These are phyloP conservation scores for Rhynchosporium secalis DNA, from an alignment of 2,329 filamentous ascomycete species.

Conservation along the genomic window DNA sequence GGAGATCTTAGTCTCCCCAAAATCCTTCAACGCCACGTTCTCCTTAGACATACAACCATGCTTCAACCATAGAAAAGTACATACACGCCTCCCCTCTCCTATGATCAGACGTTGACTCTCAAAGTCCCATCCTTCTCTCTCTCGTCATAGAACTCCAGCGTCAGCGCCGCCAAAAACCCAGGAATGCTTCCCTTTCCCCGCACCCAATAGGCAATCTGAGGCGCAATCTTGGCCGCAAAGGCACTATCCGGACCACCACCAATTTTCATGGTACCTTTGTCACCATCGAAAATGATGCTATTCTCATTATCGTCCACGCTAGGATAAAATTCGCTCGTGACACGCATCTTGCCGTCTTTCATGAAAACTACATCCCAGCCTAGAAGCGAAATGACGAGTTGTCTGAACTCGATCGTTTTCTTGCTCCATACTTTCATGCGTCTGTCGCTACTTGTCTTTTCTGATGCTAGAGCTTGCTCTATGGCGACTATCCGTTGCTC, in stretches of 20 bases:
- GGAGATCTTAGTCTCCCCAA: neutral
- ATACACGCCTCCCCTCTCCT: neutral
- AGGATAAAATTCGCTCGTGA: conserved; percentile 83
- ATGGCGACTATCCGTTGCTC: conserved; percentile 74
- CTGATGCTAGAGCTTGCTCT: conserved; percentile 66
- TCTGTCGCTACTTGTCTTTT: conserved; percentile 80
- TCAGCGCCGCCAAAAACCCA: conserved; percentile 87
- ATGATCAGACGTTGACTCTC: conserved; percentile 24
- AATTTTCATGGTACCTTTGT: conserved; percentile 97
- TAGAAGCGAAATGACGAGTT: conserved; percentile 86
- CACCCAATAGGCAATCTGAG: conserved; percentile 94
- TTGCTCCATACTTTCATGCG: conserved; percentile 90
- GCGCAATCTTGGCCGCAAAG: conserved; percentile 82
- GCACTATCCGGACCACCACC: conserved; percentile 82
- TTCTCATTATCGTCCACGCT: conserved; percentile 64
- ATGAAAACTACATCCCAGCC: conserved; percentile 96
- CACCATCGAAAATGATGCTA: conserved; percentile 82
- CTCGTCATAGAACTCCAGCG: conserved; percentile 88
- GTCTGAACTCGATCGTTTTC: conserved; percentile 92
- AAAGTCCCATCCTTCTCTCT: conserved; percentile 36
- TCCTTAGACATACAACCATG: neutral
- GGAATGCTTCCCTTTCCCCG: conserved; percentile 91
- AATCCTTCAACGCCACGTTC: neutral
- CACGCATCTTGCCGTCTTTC: conserved; percentile 93
- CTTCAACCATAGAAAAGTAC: conserved; percentile 4